Evolutionary conservation across 345 rosid genomes (phyloP).

Genomic region (Eucalyptus victrix): DNA sequence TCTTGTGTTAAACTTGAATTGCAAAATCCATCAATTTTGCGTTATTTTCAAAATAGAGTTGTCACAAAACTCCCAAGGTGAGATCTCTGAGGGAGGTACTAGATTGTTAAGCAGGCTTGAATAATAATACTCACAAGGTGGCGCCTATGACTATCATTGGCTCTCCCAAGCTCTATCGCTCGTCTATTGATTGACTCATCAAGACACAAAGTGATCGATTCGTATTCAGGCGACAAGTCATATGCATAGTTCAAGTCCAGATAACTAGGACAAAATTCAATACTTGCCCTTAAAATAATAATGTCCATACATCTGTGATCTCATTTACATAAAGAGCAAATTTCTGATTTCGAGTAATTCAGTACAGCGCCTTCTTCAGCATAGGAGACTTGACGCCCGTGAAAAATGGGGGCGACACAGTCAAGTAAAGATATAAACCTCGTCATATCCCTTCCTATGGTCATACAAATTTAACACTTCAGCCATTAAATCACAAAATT

Average conservation of each 20-base stretch:
- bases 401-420: not conserved
- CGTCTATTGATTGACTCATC: not conserved
- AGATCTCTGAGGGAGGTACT: too few species aligned
- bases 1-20: too few species aligned
- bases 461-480: not conserved
- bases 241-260: not conserved
- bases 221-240: not conserved
- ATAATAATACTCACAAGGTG: fast-evolving
- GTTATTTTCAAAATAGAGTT: too few species aligned
- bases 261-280: not conserved
- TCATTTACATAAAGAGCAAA: not conserved
- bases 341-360: not conserved
- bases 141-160: too few species aligned
- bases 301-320: not conserved
- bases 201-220: not conserved
- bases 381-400: not conserved
- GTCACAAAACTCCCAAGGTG: fast-evolving
- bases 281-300: not conserved
- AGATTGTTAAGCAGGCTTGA: too few species aligned
- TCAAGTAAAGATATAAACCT: conserved; percentile 65
- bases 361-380: not conserved
- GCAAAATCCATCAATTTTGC: too few species aligned
- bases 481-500: not conserved
- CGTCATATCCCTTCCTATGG: conserved; percentile 74
- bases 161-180: not conserved